Evolutionary conservation across 352 stramenopile genomes (phyloP), one percentile per base, ranked within the genome.

Genomic region (Phytophthora constricta): DNA sequence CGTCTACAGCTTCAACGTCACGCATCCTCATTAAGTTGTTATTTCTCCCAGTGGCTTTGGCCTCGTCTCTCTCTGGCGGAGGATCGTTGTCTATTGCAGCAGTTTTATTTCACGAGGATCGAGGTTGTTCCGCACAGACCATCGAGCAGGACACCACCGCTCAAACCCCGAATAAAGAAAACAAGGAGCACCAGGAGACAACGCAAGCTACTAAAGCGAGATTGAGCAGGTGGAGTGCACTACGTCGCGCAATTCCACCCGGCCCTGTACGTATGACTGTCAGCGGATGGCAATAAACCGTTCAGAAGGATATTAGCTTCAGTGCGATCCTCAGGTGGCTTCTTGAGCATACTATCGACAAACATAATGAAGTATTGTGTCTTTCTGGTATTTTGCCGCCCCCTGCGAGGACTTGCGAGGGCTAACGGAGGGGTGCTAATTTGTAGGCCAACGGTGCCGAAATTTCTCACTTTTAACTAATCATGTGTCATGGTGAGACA

Each of bases 181-280:
- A 68, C 27, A 83, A 83, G 65, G 65, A 73, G 23, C 82, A 91
- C 19, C 79, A 82, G 61, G 70, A 23, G 3, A 16, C 11, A 14
- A n/a, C 54, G 13, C 34, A 41, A 17, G 1, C 37, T 43, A 42
- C 59, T 54, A 17, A 37, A 27, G 49, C 28, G 31, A 59, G 39
- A 56, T n/a, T 59, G 16, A 52, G 13, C n/a, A 76, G 65, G 28
- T 79, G 70, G 70, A 64, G 67, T 42, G 42, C 69, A n/a, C 43
- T 79, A 20, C 70, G 70, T 50, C 66, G 58, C 16, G 71, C 73
- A 58, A 74, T 79, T 52, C 50, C 70, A 39, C 71, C 81, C 13
- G 87, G 77, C 51, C 81, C 84, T 10, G 68, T 73, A 34, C 70
- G 90, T 37, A 80, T 87, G 75, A 80, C 80, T 31, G 56, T 92